phyloP scores from a whole-genome alignment of 495 filamentous ascomycete genomes.

The Hypoxylon cercidicola region DNA sequence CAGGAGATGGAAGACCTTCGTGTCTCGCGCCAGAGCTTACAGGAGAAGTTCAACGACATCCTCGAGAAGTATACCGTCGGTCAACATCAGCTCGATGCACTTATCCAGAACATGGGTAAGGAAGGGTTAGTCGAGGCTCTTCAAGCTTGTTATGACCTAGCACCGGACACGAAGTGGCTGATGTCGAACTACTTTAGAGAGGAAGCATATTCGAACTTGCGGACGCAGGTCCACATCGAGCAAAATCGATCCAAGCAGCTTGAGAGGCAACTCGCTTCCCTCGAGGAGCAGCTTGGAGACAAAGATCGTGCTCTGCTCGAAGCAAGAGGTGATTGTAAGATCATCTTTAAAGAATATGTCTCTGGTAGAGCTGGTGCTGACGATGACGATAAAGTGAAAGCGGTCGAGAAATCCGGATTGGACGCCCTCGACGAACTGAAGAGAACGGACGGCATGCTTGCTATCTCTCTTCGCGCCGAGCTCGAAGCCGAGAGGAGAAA shows the following conservation, averaged over 20 bases:
- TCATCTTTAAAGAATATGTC: conserved; percentile 37
- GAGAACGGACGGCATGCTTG: conserved; percentile 62
- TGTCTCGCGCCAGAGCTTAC: conserved; percentile 48
- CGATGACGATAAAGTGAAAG: conserved; percentile 50
- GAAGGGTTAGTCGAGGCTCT: conserved; percentile 60
- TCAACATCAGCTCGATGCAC: conserved; percentile 60
- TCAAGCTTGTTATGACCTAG: conserved; percentile 46
- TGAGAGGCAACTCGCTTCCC: conserved; percentile 46
- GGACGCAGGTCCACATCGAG: conserved; percentile 48
- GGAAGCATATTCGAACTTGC: conserved; percentile 48
- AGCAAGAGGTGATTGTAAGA: conserved; percentile 47
- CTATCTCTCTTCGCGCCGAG: conserved; percentile 61
- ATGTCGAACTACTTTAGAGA: conserved; percentile 51
- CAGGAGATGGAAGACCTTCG: conserved; percentile 57
- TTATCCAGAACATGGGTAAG: conserved; percentile 55
- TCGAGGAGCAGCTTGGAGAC: conserved; percentile 50
- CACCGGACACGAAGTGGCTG: conserved; percentile 42
- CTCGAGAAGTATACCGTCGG: conserved; percentile 61
- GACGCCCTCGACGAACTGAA: conserved; percentile 62
- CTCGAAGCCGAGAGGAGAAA: conserved; percentile 59
- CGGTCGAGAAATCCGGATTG: conserved; percentile 58
- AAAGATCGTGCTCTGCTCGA: conserved; percentile 59
- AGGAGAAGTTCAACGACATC: conserved; percentile 57
- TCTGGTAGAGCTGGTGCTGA: conserved; percentile 30
- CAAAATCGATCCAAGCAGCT: conserved; percentile 55